Percentiles rank a stretch among this genome's conserved stretches.
Conservation (phyloP, 495 filamentous ascomycete species). For the Tuber melanosporum region DNA sequence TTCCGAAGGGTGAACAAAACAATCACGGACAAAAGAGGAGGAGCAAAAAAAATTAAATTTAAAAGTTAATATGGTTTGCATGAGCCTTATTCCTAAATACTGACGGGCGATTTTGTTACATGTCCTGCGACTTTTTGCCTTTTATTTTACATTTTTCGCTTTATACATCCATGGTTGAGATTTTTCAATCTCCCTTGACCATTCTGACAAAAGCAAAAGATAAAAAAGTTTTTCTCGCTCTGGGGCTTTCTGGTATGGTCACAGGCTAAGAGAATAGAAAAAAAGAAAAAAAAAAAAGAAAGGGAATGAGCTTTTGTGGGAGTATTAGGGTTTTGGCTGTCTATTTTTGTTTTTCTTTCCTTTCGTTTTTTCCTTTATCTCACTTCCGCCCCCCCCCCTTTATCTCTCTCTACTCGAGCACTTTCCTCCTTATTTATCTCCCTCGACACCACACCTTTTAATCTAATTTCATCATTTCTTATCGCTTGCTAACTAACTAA, state of each 20-base stretch:
- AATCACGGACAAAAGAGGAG: slow-evolving; percentile 12
- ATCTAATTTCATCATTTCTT: slow-evolving; percentile 9
- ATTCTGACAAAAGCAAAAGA: slow-evolving; percentile 38
- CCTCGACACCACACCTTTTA: slow-evolving; percentile 5
- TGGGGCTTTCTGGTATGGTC: slow-evolving; percentile 37
- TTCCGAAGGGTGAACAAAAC: slow-evolving; percentile 7
- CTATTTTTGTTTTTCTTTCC: slow-evolving; percentile 23
- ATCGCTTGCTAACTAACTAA: slow-evolving; percentile 2
- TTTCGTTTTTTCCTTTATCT: slow-evolving; percentile 2
- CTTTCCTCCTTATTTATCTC: not conserved
- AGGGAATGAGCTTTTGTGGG: slow-evolving; percentile 35
- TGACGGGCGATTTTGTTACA: not conserved
- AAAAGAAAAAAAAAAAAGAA: slow-evolving; percentile 24
- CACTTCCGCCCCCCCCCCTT: not conserved
- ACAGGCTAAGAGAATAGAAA: slow-evolving; percentile 26
- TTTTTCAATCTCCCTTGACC: slow-evolving; percentile 31
- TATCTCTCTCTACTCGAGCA: not conserved
- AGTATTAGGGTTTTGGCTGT: slow-evolving; percentile 34
- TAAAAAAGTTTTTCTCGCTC: slow-evolving; percentile 40
- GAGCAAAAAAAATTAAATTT: slow-evolving; percentile 13
- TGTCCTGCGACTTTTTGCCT: not conserved
- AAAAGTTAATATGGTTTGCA: not conserved
- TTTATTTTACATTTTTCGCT: not conserved
- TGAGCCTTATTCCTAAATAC: not conserved
- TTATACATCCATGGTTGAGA: slow-evolving; percentile 28